Percentiles rank a stretch among this genome's conserved stretches.
Conservation (phyloP, 2,329 filamentous ascomycete genomes). For the Curvularia sp. region DNA sequence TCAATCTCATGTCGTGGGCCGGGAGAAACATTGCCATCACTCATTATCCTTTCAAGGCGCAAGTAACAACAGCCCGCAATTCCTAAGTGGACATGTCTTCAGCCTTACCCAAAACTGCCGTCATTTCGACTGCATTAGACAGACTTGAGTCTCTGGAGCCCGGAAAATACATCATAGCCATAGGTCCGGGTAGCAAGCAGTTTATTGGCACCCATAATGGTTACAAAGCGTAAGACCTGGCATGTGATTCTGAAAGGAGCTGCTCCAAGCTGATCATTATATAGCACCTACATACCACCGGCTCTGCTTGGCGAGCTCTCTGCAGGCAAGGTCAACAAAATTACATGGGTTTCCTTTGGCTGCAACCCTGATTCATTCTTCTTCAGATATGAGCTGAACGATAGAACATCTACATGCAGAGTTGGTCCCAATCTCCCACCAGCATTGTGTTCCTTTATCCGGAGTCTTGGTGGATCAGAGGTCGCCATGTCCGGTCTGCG, state of each 20-base stretch:
- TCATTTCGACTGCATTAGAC: slow-evolving; percentile 19
- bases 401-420: slow-evolving; percentile 18
- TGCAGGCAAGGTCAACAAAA: slow-evolving; percentile 18
- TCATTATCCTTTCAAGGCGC: not conserved
- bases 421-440: slow-evolving; percentile 21
- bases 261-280: slow-evolving; percentile 7
- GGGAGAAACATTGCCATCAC: not conserved
- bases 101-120: not conserved
- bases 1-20: no score
- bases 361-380: slow-evolving; percentile 36
- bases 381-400: slow-evolving; percentile 29
- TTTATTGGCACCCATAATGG: slow-evolving; percentile 40
- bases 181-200: slow-evolving; percentile 31
- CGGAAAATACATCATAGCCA: slow-evolving; percentile 39
- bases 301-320: slow-evolving; percentile 19
- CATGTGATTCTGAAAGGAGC: not conserved
- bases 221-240: slow-evolving; percentile 32
- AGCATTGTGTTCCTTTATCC: slow-evolving; percentile 21
- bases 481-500: slow-evolving; percentile 19
- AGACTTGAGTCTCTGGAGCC: slow-evolving; percentile 24
- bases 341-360: slow-evolving; percentile 41
- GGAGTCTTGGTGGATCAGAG: not conserved
- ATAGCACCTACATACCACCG: slow-evolving; percentile 32
- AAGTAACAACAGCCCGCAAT: not conserved
- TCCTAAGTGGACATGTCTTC: slow-evolving; percentile 11